phyloP scores from a whole-genome alignment of 2,329 filamentous ascomycete species.

The Scedosporium apiospermum region DNA sequence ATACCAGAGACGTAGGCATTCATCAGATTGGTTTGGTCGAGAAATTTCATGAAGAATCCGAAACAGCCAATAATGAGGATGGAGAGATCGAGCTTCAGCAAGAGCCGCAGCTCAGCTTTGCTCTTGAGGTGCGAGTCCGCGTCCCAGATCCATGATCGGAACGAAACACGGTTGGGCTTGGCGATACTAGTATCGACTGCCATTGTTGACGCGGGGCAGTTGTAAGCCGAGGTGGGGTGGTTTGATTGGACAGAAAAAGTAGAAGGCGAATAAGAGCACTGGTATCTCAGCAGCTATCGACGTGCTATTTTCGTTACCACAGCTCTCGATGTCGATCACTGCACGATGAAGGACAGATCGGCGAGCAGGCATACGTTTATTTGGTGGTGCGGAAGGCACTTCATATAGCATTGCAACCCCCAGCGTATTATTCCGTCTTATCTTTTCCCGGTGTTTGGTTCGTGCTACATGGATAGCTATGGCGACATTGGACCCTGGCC shows the following conservation, averaged over 20 bases:
- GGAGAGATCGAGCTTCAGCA: slow-evolving; percentile 41
- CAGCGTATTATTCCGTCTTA: too few relatives aligned
- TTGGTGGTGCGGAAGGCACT: too few relatives aligned
- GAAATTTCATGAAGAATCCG: slow-evolving; percentile 42
- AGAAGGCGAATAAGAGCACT: too few relatives aligned
- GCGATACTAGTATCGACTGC: not conserved
- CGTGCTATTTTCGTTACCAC: too few relatives aligned
- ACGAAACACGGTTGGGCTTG: slow-evolving; percentile 2
- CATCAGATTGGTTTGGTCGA: slow-evolving; percentile 28
- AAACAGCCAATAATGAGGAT: slow-evolving; percentile 53
- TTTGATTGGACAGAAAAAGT: too few relatives aligned
- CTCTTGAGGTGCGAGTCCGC: slow-evolving; percentile 9
- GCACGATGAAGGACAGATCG: too few relatives aligned
- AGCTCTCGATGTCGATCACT: too few relatives aligned
- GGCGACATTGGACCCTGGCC: slow-evolving; percentile 2
- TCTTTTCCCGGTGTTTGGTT: not conserved
- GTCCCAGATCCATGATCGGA: slow-evolving; percentile 5
- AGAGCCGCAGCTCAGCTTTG: slow-evolving; percentile 31
- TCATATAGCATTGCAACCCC: too few relatives aligned
- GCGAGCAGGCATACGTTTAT: too few relatives aligned
- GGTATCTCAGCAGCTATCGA: too few relatives aligned
- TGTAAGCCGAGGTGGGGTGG: not conserved
- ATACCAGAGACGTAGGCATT: slow-evolving; percentile 23
- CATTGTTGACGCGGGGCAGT: not conserved
- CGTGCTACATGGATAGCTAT: not conserved